Base-by-base conservation (phyloP, 129 eudicot species). In the Gnaphalium uliginosum region DNA sequence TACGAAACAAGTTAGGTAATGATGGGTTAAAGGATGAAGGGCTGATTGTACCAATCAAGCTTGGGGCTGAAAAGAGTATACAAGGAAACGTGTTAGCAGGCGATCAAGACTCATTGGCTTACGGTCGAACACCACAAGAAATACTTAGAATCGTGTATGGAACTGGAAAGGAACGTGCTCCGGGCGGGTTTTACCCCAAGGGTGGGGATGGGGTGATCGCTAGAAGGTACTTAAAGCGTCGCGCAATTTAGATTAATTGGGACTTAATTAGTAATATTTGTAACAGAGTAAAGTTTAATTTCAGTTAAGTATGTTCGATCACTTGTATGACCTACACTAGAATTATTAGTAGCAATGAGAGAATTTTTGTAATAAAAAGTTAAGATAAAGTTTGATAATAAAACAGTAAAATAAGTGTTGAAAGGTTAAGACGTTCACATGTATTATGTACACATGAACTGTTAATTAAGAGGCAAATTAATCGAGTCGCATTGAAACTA, bases 21-120 rank as follows among this genome's bases (percentile, higher is more conserved):
- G 48, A 50, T 0, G 92, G 96, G 1, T 0, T 76, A 8, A 89
- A 84, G 54, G 98, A 92, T 10, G 96, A 92, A 85, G 98, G 98
- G 21, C 81, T 92, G 3, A 39, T 48, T 18, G 94, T 89, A 4
- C 30, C 74, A 9, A 76, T 24, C 2, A 24, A 8, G 1, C 11
- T 9, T 21, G 98, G 98, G 22, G 91, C 96, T 0, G 96, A 89
- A 63, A 82, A 80, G 29, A 73, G 56, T 21, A 78, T 72, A 2
- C 0, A 24, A 1, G 94, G 94, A 14, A 92, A 89, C 39, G 84
- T 92, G 46, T 83, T 92, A 4, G 92, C 84, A 2, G 96, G 94
- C 23, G 77, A 78, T 62, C 26, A 71, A 78, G 72, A 78, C 64
- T 78, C 82, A 32, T 32, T 78, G 54, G 77, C 82, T 24, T 78